Conservation (phyloP, 2,329 filamentous ascomycete species). For the Ophiosphaerella narmari region DNA sequence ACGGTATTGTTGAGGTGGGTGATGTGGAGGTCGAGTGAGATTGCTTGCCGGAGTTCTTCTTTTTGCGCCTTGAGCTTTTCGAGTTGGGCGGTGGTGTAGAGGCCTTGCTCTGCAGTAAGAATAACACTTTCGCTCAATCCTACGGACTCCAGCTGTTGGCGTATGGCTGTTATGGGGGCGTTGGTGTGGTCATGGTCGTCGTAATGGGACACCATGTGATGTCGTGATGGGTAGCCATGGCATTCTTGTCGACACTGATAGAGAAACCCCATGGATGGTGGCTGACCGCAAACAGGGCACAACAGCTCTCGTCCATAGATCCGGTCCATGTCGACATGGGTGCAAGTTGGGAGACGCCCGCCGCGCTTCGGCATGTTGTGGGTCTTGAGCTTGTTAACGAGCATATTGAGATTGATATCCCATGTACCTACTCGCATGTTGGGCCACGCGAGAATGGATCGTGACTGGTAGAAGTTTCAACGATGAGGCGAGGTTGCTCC, state of each 20-base stretch:
- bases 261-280: slow-evolving; percentile 69
- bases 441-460: slow-evolving; percentile 1
- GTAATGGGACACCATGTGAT: slow-evolving; percentile 2
- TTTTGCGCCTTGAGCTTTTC: slow-evolving; percentile 39
- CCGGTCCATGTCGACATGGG: slow-evolving; percentile 70
- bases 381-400: slow-evolving; percentile 23
- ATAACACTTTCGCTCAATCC: slow-evolving; percentile 44
- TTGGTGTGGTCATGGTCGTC: slow-evolving; percentile 1
- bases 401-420: slow-evolving; percentile 5
- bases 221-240: slow-evolving; percentile 9
- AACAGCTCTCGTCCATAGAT: slow-evolving; percentile 57
- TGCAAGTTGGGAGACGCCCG: slow-evolving; percentile 55
- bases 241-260: slow-evolving; percentile 72
- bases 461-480: not conserved
- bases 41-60: slow-evolving; percentile 32
- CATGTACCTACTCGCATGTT: slow-evolving; percentile 20
- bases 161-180: slow-evolving; percentile 20
- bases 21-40: slow-evolving; percentile 26
- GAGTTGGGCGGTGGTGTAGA: slow-evolving; percentile 40
- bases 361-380: slow-evolving; percentile 24
- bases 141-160: slow-evolving; percentile 31
- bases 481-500: not conserved
- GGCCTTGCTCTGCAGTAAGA: slow-evolving; percentile 35
- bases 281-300: slow-evolving; percentile 64
- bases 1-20: slow-evolving; percentile 21